These are phyloP conservation scores for Xanthoparmelia taractica DNA, from an alignment of 495 filamentous ascomycete species.

Conservation along the genomic window DNA sequence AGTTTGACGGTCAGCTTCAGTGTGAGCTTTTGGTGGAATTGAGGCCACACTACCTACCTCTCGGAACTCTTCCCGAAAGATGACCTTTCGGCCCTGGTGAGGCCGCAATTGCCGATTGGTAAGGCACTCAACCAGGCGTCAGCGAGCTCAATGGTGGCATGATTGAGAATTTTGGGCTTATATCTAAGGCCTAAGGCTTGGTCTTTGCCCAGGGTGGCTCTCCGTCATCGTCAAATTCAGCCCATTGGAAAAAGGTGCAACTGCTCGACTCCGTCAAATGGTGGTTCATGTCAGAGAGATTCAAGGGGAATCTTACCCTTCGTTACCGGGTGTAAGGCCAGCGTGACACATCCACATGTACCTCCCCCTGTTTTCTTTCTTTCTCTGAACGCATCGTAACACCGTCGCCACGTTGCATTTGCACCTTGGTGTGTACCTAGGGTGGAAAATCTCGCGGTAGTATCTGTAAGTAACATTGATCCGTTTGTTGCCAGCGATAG, in stretches of 20 bases:
- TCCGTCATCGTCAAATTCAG: constrained; percentile 80
- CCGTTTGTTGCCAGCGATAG: constrained; percentile 64
- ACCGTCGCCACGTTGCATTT: constrained; percentile 63
- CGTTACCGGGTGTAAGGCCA: constrained; percentile 64
- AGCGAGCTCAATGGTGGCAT: not conserved
- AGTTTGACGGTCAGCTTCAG: constrained; percentile 82
- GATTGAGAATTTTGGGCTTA: no score
- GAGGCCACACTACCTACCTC: constrained; percentile 16
- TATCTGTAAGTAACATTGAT: constrained; percentile 94
- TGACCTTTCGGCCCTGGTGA: not conserved
- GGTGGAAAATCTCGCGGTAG: constrained; percentile 69
- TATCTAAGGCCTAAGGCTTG: not conserved
- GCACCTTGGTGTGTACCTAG: constrained; percentile 50
- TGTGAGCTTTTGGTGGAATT: constrained; percentile 98
- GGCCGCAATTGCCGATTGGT: not conserved
- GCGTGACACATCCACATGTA: constrained; percentile 95
- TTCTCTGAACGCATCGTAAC: constrained; percentile 70
- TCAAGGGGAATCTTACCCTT: constrained; percentile 35
- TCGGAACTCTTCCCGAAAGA: no score
- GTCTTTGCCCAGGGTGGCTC: constrained; percentile 57
- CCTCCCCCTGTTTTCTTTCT: constrained; percentile 61
- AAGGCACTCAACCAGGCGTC: not conserved
- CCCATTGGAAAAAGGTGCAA: constrained; percentile 84
- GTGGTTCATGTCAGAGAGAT: not conserved
- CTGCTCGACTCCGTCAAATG: constrained; percentile 22